A percentile compares a stretch with the other conserved stretches of the same genome.
phyloP scores from a whole-genome alignment of 1,284 basidiomycete species.

The Ustilago hordei region DNA sequence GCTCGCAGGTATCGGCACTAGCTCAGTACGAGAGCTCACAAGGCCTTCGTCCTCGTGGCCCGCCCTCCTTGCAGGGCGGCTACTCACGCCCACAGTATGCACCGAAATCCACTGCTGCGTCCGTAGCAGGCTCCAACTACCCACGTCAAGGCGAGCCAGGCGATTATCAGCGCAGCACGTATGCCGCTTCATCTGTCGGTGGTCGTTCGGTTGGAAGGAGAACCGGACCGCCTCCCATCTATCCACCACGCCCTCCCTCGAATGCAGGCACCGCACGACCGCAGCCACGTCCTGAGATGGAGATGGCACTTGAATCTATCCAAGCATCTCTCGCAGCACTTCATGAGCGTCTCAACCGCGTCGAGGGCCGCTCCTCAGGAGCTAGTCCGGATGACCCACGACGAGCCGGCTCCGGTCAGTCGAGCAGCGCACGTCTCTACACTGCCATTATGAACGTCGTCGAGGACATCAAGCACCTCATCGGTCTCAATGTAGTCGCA shows the following conservation, averaged over 20 bases:
- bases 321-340: constrained; percentile 90
- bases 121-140: constrained; percentile 36
- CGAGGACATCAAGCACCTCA: constrained; percentile 37
- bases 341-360: constrained; percentile 79
- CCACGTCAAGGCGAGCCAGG: constrained; percentile 31
- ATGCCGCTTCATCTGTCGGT: constrained; percentile 61
- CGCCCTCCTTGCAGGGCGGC: constrained; percentile 32
- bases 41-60: constrained; percentile 26
- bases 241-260: constrained; percentile 40
- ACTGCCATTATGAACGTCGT: constrained; percentile 38
- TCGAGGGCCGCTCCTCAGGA: constrained; percentile 44
- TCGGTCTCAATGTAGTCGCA: constrained; percentile 27
- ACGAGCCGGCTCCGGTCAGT: constrained; percentile 14
- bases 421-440: constrained; percentile 25
- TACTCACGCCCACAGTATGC: constrained; percentile 33
- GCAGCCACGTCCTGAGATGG: constrained; percentile 53
- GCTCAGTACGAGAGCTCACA: constrained; percentile 17
- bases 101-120: constrained; percentile 38
- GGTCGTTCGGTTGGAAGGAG: constrained; percentile 49
- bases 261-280: constrained; percentile 32
- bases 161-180: constrained; percentile 43
- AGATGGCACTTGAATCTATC: constrained; percentile 77
- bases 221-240: constrained; percentile 16
- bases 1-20: constrained; percentile 28
- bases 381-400: constrained; percentile 32